A percentile compares a stretch with the other conserved stretches of the same genome.
Conservation (phyloP, 108 stramenopile species). For the Parmales sp. region DNA sequence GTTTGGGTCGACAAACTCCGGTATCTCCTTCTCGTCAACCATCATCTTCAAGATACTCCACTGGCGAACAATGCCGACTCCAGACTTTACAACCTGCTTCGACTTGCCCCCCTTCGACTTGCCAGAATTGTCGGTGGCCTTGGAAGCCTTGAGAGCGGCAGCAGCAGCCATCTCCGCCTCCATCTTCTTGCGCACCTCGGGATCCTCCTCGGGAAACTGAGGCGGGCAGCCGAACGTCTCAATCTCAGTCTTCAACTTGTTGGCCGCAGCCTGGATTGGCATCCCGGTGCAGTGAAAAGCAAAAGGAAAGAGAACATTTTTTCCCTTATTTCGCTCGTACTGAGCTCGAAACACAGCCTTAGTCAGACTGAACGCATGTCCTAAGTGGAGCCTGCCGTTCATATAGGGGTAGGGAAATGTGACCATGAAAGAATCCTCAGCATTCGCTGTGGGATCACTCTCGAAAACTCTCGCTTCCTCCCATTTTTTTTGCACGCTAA, state of each 20-base stretch:
- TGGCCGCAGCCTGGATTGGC: conserved; percentile 98
- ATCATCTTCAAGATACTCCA: conserved; percentile 85
- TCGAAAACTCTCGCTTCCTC: not conserved
- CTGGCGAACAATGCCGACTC: conserved; percentile 78
- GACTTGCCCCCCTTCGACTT: conserved; percentile 68
- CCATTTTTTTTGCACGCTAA: not conserved
- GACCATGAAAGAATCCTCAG: conserved; percentile 73
- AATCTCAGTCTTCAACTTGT: conserved; percentile 92
- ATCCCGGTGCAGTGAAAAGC: conserved; percentile 98
- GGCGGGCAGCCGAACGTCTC: conserved; percentile 74
- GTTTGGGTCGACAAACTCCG: conserved; percentile 76
- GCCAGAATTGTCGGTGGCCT: conserved; percentile 31
- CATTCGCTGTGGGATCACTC: conserved; percentile 13
- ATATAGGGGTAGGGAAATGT: conserved; percentile 99
- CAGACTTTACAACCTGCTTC: conserved; percentile 83
- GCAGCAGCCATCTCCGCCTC: conserved; percentile 58
- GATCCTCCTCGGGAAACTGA: conserved; percentile 77
- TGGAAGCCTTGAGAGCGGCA: conserved; percentile 46
- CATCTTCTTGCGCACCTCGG: conserved; percentile 67
- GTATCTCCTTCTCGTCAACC: conserved; percentile 70
- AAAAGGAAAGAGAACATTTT: conserved; percentile 93
- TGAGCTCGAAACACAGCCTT: conserved; percentile 90
- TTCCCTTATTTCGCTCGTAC: conserved; percentile 83
- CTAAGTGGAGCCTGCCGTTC: conserved; percentile 95
- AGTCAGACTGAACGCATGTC: conserved; percentile 92